Evolutionary conservation across 371 early-diverging fungal species (phyloP).

Genomic region (Zychaea mexicana): DNA sequence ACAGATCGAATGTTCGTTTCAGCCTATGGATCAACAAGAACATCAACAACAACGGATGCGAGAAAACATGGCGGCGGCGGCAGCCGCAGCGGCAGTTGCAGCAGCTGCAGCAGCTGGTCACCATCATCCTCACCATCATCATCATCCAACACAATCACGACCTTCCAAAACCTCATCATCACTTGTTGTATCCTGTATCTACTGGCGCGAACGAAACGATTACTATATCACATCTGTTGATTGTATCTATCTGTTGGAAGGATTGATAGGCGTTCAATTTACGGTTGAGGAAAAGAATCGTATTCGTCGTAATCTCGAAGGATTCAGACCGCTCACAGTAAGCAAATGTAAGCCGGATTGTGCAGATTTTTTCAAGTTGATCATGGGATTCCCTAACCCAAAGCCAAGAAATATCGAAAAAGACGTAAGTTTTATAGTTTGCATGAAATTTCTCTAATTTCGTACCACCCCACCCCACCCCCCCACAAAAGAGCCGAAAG

Average conservation of each 20-base stretch:
- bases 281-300: constrained; percentile 87
- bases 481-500: too few species aligned
- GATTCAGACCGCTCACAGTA: constrained; percentile 79
- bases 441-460: constrained; percentile 46
- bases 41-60: constrained; percentile 22
- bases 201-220: constrained; percentile 75
- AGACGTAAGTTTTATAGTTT: constrained; percentile 66
- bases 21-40: constrained; percentile 50
- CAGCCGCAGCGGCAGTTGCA: constrained; percentile 17
- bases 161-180: not conserved
- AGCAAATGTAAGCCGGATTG: constrained; percentile 76
- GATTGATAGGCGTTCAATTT: constrained; percentile 73
- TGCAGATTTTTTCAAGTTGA: constrained; percentile 76
- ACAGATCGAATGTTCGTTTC: constrained; percentile 40
- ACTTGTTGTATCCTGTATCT: constrained; percentile 80
- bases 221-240: constrained; percentile 83
- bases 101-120: constrained; percentile 14
- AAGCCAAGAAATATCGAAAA: constrained; percentile 88
- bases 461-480: too few species aligned
- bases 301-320: constrained; percentile 82
- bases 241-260: constrained; percentile 77
- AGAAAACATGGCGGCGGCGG: constrained; percentile 20
- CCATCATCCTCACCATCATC: not conserved
- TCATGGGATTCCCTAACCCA: constrained; percentile 84
- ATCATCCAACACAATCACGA: not conserved